Evolutionary conservation across 306 rosid genomes (phyloP).

Genomic region (Bauhinia variegata): DNA sequence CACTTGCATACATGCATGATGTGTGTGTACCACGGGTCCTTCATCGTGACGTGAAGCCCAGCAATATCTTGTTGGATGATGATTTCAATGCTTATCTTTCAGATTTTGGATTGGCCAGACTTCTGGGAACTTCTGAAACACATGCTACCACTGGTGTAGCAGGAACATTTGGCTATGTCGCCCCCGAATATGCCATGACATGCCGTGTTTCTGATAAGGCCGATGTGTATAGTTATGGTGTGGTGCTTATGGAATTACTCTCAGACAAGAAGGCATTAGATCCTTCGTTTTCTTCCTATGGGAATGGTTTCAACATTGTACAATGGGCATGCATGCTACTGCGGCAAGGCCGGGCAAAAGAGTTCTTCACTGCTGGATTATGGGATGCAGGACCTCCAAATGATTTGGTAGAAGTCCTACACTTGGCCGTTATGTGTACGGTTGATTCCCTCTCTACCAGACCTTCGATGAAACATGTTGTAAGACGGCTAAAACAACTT

Average conservation of each 20-base stretch:
- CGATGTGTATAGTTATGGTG: conserved; percentile 97
- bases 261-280: conserved; percentile 94
- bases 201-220: conserved; percentile 97
- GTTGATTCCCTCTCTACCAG: conserved; percentile 86
- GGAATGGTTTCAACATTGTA: conserved; percentile 93
- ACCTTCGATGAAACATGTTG: conserved; percentile 92
- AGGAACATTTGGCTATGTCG: conserved; percentile 94
- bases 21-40: conserved; percentile 92
- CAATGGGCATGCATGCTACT: conserved; percentile 90
- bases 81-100: conserved; percentile 85
- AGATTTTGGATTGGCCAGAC: conserved; percentile 94
- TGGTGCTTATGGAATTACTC: conserved; percentile 87
- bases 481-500: conserved; percentile 87
- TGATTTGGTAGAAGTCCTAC: conserved; percentile 85
- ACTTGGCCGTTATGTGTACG: conserved; percentile 86
- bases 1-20: conserved; percentile 89
- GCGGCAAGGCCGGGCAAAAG: conserved; percentile 82
- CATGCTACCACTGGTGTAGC: conserved; percentile 99
- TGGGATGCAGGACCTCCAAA: conserved; percentile 88
- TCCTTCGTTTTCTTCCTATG: conserved; percentile 83
- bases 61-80: conserved; percentile 88
- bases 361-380: conserved; percentile 77
- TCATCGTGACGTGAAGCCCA: conserved; percentile 94
- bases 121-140: conserved; percentile 91
- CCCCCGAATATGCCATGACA: conserved; percentile 97